Evolutionary conservation across 176 grass and related monocot genomes (phyloP).

Genomic region (Ananas comosus): DNA sequence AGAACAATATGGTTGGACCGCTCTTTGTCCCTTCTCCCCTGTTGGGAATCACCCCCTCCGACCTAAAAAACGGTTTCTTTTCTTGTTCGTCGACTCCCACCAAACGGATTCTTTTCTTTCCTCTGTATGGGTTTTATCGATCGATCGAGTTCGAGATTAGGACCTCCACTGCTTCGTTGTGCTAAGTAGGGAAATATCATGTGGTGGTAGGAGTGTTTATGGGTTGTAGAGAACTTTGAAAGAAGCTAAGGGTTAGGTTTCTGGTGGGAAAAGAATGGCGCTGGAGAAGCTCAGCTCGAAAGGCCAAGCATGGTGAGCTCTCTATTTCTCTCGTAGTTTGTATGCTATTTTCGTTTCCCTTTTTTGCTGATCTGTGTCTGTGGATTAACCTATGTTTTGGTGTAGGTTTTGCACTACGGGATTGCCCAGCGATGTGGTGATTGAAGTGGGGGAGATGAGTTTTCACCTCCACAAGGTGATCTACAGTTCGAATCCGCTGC

Average conservation of each 20-base stretch:
- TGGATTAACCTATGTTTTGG: background rate
- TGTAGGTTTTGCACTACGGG: conserved; percentile 97
- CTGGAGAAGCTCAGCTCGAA: conserved; percentile 35
- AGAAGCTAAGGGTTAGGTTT: conserved; percentile 1
- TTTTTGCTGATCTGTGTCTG: background rate
- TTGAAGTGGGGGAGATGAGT: conserved; percentile 93
- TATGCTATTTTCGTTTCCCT: background rate
- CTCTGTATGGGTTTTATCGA: background rate
- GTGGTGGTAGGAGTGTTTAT: conserved; percentile 29
- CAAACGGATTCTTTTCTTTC: conserved; percentile 1
- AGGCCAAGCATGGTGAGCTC: conserved; percentile 77
- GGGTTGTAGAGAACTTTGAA: conserved; percentile 11
- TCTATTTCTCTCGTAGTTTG: background rate
- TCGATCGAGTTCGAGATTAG: too few species aligned
- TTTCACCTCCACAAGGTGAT: conserved; percentile 94
- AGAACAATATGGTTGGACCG: conserved; percentile 10
- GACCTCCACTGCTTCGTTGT: background rate
- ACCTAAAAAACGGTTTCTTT: conserved; percentile 25
- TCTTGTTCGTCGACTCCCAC: conserved; percentile 25
- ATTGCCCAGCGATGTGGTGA: conserved; percentile 88
- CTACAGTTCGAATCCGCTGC: background rate
- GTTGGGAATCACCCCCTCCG: conserved; percentile 30
- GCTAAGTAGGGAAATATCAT: background rate
- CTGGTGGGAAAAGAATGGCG: conserved; percentile 25
- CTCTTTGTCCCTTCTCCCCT: conserved; percentile 38